Evolutionary conservation across 1,139 yeast genomes (phyloP).

Genomic region (Debaryomycetaceae sp.): DNA sequence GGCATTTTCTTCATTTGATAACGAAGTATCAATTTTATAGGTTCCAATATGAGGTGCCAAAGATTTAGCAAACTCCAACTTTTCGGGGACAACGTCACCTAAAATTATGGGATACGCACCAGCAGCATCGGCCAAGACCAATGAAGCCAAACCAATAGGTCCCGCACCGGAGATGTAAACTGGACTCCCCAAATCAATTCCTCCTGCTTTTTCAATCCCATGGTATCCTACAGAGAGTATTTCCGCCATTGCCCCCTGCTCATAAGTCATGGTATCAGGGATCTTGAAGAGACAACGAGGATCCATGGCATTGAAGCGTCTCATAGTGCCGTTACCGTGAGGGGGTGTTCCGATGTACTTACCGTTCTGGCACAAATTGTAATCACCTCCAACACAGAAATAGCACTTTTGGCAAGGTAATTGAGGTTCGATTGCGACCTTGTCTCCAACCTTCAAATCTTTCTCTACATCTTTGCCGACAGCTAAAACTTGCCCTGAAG

Average conservation of each 20-base stretch:
- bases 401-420: constrained; percentile 28
- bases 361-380: constrained; percentile 21
- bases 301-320: constrained; percentile 16
- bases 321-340: constrained; percentile 25
- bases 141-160: constrained; percentile 25
- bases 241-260: constrained; percentile 26
- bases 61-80: constrained; percentile 21
- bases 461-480: constrained; percentile 23
- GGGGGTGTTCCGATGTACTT: constrained; percentile 23
- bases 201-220: constrained; percentile 23
- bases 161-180: constrained; percentile 24
- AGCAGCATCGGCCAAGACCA: constrained; percentile 19
- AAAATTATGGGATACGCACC: constrained; percentile 25
- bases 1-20: constrained; percentile 23
- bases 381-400: constrained; percentile 24
- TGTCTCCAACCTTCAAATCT: constrained; percentile 27
- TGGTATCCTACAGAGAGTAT: constrained; percentile 25
- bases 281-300: constrained; percentile 19
- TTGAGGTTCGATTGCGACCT: constrained; percentile 27
- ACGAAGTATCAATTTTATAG: constrained; percentile 18
- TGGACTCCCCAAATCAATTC: constrained; percentile 21
- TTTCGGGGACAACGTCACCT: constrained; percentile 19
- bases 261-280: constrained; percentile 22
- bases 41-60: constrained; percentile 26
- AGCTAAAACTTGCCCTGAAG: constrained; percentile 27